A percentile compares a stretch with the other conserved stretches of the same genome.
These are phyloP conservation scores for Tricholoma bakamatsutake DNA, from an alignment of 768 basidiomycete species.

Conservation along the genomic window DNA sequence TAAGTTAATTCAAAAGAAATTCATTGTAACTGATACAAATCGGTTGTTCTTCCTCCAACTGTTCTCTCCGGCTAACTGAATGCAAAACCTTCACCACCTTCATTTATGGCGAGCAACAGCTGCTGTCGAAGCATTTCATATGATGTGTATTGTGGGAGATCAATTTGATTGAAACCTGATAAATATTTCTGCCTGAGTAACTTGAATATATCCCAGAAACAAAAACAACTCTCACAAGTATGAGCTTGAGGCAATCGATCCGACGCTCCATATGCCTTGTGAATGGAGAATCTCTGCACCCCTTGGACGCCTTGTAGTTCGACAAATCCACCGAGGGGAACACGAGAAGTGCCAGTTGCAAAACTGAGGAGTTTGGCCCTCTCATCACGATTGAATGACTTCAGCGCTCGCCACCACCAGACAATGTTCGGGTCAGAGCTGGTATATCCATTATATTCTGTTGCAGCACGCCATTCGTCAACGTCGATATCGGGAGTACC, in stretches of 20 bases:
- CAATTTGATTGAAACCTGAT: conserved; percentile 89
- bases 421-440: conserved; percentile 92
- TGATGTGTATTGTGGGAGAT: conserved; percentile 89
- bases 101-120: conserved; percentile 86
- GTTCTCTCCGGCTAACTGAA: conserved; percentile 41
- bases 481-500: conserved; percentile 99
- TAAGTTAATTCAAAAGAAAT: neutral
- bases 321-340: conserved; percentile 90
- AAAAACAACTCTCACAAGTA: conserved; percentile 55
- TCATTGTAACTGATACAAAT: conserved; percentile 7
- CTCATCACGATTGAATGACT: conserved; percentile 96
- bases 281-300: conserved; percentile 92
- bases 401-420: conserved; percentile 99
- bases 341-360: conserved; percentile 88
- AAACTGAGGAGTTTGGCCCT: conserved; percentile 96
- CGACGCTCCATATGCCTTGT: conserved; percentile 84
- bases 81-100: conserved; percentile 94
- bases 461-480: conserved; percentile 93
- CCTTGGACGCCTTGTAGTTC: conserved; percentile 96
- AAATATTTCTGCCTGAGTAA: conserved; percentile 9
- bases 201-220: neutral
- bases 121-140: conserved; percentile 96
- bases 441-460: conserved; percentile 84
- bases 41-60: neutral
- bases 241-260: conserved; percentile 87